These are phyloP conservation scores for Maudiozyma bulderi DNA, from an alignment of 805 yeast species.

Conservation along the genomic window DNA sequence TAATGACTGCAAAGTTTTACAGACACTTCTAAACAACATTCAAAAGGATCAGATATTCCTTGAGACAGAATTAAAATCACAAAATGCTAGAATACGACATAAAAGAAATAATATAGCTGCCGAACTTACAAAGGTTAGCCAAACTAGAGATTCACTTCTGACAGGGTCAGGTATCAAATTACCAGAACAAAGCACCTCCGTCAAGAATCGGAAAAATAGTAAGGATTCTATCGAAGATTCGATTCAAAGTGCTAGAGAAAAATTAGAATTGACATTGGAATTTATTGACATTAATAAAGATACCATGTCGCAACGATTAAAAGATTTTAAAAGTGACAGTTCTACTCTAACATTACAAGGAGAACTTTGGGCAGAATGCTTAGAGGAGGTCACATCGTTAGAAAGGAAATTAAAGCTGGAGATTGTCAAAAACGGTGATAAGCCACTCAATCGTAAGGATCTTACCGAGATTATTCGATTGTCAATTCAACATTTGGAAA, in stretches of 20 bases:
- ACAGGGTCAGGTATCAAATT: slow-evolving; percentile 1
- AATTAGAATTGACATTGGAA: slow-evolving; percentile 14
- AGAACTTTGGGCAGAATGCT: slow-evolving; percentile 19
- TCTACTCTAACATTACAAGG: slow-evolving; percentile 9
- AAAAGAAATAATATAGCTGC: slow-evolving; percentile 8
- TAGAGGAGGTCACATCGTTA: slow-evolving; percentile 11
- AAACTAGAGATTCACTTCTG: not conserved
- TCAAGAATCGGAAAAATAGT: slow-evolving; percentile 3
- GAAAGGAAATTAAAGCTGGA: slow-evolving; percentile 11
- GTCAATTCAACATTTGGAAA: not conserved
- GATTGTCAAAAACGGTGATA: not conserved
- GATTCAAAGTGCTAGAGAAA: slow-evolving; percentile 9
- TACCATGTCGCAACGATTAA: slow-evolving; percentile 16
- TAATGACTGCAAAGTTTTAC: slow-evolving; percentile 15
- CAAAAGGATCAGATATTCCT: slow-evolving; percentile 21
- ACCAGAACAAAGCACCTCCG: slow-evolving; percentile 1
- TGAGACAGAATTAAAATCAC: slow-evolving; percentile 14
- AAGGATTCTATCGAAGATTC: slow-evolving; percentile 4
- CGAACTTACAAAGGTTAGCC: slow-evolving; percentile 7
- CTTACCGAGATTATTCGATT: slow-evolving; percentile 1
- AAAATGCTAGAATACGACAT: slow-evolving; percentile 8
- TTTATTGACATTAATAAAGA: slow-evolving; percentile 19
- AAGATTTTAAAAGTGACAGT: slow-evolving; percentile 17
- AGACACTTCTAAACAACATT: slow-evolving; percentile 13
- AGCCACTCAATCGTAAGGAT: not conserved